phyloP scores from a whole-genome alignment of 2,329 filamentous ascomycete species.

The Herpotrichia juniperi region DNA sequence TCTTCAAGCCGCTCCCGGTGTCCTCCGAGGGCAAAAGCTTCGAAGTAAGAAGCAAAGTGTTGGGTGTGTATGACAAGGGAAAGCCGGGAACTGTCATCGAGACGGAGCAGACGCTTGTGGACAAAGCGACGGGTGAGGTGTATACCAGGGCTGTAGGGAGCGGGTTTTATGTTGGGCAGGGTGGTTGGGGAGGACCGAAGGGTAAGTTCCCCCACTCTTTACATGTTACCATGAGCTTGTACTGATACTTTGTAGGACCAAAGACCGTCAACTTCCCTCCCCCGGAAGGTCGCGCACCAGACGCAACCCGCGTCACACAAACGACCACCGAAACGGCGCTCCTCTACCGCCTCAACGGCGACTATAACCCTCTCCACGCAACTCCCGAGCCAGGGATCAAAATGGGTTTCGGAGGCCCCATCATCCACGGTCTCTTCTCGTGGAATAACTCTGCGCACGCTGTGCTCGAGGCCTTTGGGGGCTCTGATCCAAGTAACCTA shows the following conservation, averaged over 20 bases:
- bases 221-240: neutral
- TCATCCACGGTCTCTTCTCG: slow-evolving; percentile 87
- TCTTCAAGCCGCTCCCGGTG: slow-evolving; percentile 76
- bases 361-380: slow-evolving; percentile 93
- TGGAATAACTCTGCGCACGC: slow-evolving; percentile 82
- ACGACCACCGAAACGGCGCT: slow-evolving; percentile 73
- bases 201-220: slow-evolving; percentile 56
- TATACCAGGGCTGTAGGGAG: slow-evolving; percentile 73
- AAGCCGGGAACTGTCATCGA: slow-evolving; percentile 82
- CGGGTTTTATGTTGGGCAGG: slow-evolving; percentile 80
- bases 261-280: slow-evolving; percentile 79
- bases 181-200: slow-evolving; percentile 88
- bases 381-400: slow-evolving; percentile 82
- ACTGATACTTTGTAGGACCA: slow-evolving; percentile 53
- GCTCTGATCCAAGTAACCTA: slow-evolving; percentile 78
- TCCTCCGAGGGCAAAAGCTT: slow-evolving; percentile 75
- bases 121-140: slow-evolving; percentile 70
- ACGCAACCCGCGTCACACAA: slow-evolving; percentile 72
- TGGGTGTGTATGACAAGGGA: slow-evolving; percentile 91
- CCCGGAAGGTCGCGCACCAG: slow-evolving; percentile 72
- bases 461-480: slow-evolving; percentile 74
- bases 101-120: slow-evolving; percentile 77
- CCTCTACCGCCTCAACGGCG: slow-evolving; percentile 74
- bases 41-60: slow-evolving; percentile 76
- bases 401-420: slow-evolving; percentile 90